Conservation (phyloP, 2,329 filamentous ascomycete species). For the Alternaria panax region DNA sequence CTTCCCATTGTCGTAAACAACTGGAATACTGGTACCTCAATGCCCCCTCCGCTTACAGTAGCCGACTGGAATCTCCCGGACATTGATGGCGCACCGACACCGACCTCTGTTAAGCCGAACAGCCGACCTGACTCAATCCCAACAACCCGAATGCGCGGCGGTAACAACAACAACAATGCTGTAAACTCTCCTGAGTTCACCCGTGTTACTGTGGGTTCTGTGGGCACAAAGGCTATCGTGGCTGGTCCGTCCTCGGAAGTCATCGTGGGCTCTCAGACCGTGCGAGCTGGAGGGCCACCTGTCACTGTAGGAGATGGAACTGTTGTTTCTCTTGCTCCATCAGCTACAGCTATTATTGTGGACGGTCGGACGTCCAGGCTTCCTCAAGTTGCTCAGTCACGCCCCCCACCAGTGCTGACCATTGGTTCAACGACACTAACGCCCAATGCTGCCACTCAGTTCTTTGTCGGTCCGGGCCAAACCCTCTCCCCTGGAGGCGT, state of each 20-base stretch:
- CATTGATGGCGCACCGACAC: slow-evolving; percentile 7
- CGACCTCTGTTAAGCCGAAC: slow-evolving; percentile 5
- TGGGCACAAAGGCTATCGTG: slow-evolving; percentile 40
- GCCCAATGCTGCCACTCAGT: slow-evolving; percentile 57
- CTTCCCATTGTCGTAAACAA: slow-evolving; percentile 18
- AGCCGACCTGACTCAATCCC: slow-evolving; percentile 6
- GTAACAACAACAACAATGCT: slow-evolving; percentile 7
- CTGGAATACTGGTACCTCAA: slow-evolving; percentile 12
- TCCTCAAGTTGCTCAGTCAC: slow-evolving; percentile 19
- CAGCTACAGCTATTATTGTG: slow-evolving; percentile 40
- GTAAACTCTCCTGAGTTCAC: slow-evolving; percentile 20
- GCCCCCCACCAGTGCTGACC: slow-evolving; percentile 49
- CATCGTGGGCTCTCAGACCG: slow-evolving; percentile 44
- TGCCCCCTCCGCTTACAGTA: slow-evolving; percentile 18
- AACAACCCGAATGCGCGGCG: slow-evolving; percentile 10
- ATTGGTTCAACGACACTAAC: slow-evolving; percentile 52
- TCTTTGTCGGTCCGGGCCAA: slow-evolving; percentile 51
- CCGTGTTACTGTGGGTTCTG: slow-evolving; percentile 30
- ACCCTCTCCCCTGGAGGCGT: slow-evolving; percentile 51
- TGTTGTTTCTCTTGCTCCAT: slow-evolving; percentile 39
- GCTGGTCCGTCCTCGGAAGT: slow-evolving; percentile 44
- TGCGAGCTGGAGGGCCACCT: slow-evolving; percentile 45
- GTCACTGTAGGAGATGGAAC: slow-evolving; percentile 47
- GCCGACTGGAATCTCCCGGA: slow-evolving; percentile 22
- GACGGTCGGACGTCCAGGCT: slow-evolving; percentile 37